Evolutionary conservation across 2,329 filamentous ascomycete genomes (phyloP).

Genomic region (Botrytis aclada): DNA sequence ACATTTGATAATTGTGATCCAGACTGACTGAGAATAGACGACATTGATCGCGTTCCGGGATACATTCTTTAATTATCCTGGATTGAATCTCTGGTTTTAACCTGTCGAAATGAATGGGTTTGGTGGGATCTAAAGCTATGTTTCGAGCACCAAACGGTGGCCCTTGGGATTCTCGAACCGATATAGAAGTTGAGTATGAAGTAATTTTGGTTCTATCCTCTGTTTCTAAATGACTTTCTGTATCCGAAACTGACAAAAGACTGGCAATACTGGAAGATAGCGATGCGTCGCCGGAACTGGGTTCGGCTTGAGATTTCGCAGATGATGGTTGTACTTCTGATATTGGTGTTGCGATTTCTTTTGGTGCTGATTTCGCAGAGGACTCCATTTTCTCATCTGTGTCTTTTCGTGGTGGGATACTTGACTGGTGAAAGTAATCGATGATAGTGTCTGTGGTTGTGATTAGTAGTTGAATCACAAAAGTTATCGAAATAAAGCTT

Average conservation of each 20-base stretch:
- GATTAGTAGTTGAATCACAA: neutral
- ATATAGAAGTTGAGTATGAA: neutral
- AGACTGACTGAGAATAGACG: neutral
- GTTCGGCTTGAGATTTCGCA: neutral
- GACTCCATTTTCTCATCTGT: too few species aligned
- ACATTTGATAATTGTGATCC: too few species aligned
- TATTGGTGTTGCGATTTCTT: neutral
- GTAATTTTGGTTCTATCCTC: too few species aligned
- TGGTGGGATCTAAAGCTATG: neutral
- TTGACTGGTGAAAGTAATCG: too few species aligned
- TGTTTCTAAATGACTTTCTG: neutral
- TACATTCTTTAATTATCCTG: neutral
- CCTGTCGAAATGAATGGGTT: neutral
- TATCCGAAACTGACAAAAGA: too few species aligned
- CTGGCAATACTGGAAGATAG: neutral
- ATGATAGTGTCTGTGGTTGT: neutral
- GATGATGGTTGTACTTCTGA: too few species aligned
- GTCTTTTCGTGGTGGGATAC: neutral
- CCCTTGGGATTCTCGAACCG: neutral
- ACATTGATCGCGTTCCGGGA: neutral
- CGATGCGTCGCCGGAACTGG: neutral
- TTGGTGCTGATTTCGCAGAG: too few species aligned
- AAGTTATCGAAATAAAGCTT: neutral
- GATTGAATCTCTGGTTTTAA: neutral
- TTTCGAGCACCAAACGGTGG: neutral